phyloP scores from a whole-genome alignment of 2,329 filamentous ascomycete species.

The Beauveria rudraprayagi region DNA sequence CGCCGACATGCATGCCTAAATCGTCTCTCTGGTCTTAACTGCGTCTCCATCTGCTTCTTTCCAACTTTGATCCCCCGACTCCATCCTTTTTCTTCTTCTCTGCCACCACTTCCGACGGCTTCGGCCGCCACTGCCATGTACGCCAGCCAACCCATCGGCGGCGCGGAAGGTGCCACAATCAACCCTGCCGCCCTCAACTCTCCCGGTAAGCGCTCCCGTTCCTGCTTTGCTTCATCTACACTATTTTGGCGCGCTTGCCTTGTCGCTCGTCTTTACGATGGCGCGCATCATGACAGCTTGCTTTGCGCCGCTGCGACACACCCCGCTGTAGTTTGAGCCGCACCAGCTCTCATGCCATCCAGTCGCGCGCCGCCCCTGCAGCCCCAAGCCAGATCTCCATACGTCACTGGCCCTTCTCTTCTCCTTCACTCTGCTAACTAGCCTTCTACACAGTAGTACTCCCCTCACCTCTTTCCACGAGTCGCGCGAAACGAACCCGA shows the following conservation, averaged over 20 bases:
- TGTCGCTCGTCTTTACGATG: constrained; percentile 9
- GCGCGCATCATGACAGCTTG: constrained; percentile 9
- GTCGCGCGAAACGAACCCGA: constrained; percentile 72
- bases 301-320: not conserved
- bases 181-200: constrained; percentile 82
- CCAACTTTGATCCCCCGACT: not conserved
- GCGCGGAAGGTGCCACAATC: constrained; percentile 81
- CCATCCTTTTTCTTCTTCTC: constrained; percentile 8
- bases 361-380: not conserved
- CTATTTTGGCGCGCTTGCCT: constrained; percentile 10
- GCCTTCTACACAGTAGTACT: constrained; percentile 25
- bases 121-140: constrained; percentile 26
- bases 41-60: not conserved
- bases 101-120: constrained; percentile 15
- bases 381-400: constrained; percentile 11
- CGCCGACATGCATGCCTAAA: constrained; percentile 10
- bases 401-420: constrained; percentile 6
- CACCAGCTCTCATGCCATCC: not conserved
- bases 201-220: constrained; percentile 50
- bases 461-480: constrained; percentile 44
- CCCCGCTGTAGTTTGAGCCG: not conserved
- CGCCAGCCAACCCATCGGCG: constrained; percentile 52
- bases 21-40: not conserved
- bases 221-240: not conserved
- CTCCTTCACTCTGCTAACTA: constrained; percentile 19